Evolutionary conservation across 352 stramenopile species (phyloP).

Genomic region (Phytophthora cajani): DNA sequence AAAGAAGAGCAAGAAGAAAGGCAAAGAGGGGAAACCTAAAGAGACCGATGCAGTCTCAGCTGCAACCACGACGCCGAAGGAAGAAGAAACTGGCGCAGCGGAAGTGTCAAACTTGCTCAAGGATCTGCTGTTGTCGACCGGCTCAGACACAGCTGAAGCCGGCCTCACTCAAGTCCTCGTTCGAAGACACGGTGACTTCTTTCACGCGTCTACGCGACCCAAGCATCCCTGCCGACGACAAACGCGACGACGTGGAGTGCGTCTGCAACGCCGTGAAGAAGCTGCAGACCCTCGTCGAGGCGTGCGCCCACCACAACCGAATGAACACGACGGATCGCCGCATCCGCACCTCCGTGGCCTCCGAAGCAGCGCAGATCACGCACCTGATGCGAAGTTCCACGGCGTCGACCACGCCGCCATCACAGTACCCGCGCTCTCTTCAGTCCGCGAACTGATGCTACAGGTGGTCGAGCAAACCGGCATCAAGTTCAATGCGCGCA

Average conservation of each 20-base stretch:
- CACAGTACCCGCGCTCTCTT: not conserved
- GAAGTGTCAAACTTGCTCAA: not conserved
- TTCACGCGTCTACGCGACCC: not conserved
- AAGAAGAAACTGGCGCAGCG: too few relatives aligned
- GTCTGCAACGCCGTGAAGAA: not conserved
- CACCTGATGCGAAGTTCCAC: slow-evolving; percentile 36
- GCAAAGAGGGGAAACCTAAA: not conserved
- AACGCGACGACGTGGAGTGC: not conserved
- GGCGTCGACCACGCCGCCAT: slow-evolving; percentile 10
- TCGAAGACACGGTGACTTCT: not conserved
- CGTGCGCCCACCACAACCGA: slow-evolving; percentile 1
- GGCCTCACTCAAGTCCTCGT: not conserved
- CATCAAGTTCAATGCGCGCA: too few relatives aligned
- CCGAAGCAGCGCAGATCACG: slow-evolving; percentile 12
- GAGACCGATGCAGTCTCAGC: not conserved
- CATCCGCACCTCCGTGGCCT: not conserved
- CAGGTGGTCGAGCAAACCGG: too few relatives aligned
- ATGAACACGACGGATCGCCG: slow-evolving; percentile 9
- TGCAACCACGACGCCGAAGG: not conserved
- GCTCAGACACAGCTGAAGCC: not conserved
- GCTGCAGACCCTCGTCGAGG: not conserved
- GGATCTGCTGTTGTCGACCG: not conserved
- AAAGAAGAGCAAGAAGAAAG: not conserved
- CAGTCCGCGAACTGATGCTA: not conserved
- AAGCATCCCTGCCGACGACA: not conserved